Evolutionary conservation across 2,329 filamentous ascomycete species (phyloP).

Genomic region (Pyrenophora teres): DNA sequence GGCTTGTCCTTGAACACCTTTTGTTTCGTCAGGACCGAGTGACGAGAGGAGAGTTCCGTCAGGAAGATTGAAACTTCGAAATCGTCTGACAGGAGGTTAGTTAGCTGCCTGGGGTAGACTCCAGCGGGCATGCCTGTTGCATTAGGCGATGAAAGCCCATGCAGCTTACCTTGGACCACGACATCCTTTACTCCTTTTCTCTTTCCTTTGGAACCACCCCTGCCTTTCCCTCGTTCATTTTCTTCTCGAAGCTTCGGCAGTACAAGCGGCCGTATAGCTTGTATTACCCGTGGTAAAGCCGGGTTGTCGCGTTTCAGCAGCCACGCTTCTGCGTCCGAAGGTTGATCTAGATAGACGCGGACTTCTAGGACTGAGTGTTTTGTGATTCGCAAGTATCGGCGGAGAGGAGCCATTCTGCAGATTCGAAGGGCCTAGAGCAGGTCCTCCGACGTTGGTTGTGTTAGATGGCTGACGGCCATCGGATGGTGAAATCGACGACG

Average conservation of each 20-base stretch:
- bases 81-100: constrained; percentile 67
- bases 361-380: constrained; percentile 96
- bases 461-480: neutral
- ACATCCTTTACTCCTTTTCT: constrained; percentile 91
- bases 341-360: constrained; percentile 93
- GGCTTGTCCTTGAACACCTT: constrained; percentile 66
- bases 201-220: constrained; percentile 60
- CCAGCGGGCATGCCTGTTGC: constrained; percentile 1
- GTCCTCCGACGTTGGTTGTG: neutral
- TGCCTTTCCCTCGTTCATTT: constrained; percentile 67
- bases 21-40: constrained; percentile 83
- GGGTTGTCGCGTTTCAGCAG: constrained; percentile 77
- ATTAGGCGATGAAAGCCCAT: neutral
- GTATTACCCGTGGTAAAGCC: constrained; percentile 80
- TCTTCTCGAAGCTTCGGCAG: constrained; percentile 91
- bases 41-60: constrained; percentile 81
- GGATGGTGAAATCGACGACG: constrained; percentile 5
- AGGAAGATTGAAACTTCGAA: constrained; percentile 96
- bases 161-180: constrained; percentile 71
- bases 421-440: neutral
- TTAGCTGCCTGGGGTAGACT: constrained; percentile 16
- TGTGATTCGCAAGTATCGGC: constrained; percentile 87
- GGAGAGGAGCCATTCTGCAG: constrained; percentile 76
- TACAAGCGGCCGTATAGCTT: constrained; percentile 81
- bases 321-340: constrained; percentile 80